Base-by-base conservation (phyloP, 2,329 filamentous ascomycete genomes). In the Macroventuria anomochaeta region DNA sequence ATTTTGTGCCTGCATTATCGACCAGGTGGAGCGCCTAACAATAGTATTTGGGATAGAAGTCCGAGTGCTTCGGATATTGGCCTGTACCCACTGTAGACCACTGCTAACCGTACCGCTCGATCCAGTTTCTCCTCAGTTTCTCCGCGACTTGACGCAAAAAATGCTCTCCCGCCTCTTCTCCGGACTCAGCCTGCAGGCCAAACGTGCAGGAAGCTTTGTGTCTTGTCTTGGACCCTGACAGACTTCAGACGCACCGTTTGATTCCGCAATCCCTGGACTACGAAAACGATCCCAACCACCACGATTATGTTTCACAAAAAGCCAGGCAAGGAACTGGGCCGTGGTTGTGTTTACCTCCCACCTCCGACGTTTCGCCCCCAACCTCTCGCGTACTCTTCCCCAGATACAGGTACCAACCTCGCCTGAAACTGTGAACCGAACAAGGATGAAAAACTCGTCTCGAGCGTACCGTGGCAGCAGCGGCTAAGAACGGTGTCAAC, bases 1-100 rank as follows among this genome's bases (percentile, higher is more conserved):
- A 55, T 55, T 50, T 55, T 55, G 46, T 55, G 52, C 52, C 46
- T 49, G 53, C 53, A 55, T 50, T 33, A 51, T 37, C 38, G 40
- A 51, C 46, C 46, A 36, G 46, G 53, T 55, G 53, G 53, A 55
- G 46, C 53, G 46, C 53, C 46, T 51, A 55, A 49, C 46, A 11
- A 46, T 37, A 55, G 21, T 11, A 41, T 37, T 32, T 37, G 28
- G 46, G 46, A 46, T 39, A 23, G 13, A 50, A 31, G 40, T 46
- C 53, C 46, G 53, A 46, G 18, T 46, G 40, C 46, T 46, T 55
- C 53, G 53, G 53, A 55, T 55, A 55, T 55, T 55, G 46, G 40
- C 36, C n/a, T 55, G 53, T 55, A 55, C 46, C 53, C 53, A 55
- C 53, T 38, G 36, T 42, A 42, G 37, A 46, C 53, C 46, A 48